Conservation (phyloP, 1,284 basidiomycete species). For the Sporisorium sorghi region DNA sequence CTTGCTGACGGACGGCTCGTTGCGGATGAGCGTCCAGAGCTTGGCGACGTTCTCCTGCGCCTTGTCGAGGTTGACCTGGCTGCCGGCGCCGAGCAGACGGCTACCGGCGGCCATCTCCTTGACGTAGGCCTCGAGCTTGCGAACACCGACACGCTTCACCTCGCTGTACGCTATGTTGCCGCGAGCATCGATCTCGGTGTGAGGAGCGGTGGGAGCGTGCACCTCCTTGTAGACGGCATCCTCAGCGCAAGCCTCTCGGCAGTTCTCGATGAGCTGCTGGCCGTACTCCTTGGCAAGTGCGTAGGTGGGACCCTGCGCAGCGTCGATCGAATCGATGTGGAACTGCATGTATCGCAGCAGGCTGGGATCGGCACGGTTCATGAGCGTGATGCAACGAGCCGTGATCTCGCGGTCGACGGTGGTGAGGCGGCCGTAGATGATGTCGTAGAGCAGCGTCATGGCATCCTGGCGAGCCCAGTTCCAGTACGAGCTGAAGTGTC, state of each 20-base stretch:
- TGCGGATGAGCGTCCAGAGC: constrained; percentile 96
- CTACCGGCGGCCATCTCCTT: constrained; percentile 98
- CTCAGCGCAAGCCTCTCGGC: constrained; percentile 82
- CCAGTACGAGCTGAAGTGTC: constrained; percentile 98
- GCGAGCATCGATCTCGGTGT: constrained; percentile 90
- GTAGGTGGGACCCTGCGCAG: constrained; percentile 84
- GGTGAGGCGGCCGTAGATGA: constrained; percentile 83
- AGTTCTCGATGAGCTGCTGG: constrained; percentile 94
- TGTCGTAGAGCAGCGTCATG: constrained; percentile 86
- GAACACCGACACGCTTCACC: constrained; percentile 91
- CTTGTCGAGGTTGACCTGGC: constrained; percentile 78
- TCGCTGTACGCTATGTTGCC: constrained; percentile 96
- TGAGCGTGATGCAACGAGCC: constrained; percentile 88
- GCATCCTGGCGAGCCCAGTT: constrained; percentile 99
- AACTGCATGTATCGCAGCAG: constrained; percentile 87
- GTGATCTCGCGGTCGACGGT: constrained; percentile 79
- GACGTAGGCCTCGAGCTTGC: constrained; percentile 97
- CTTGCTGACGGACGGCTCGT: constrained; percentile 93
- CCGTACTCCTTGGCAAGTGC: constrained; percentile 95
- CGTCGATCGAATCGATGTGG: constrained; percentile 85
- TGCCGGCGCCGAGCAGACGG: constrained; percentile 70
- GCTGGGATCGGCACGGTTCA: constrained; percentile 87
- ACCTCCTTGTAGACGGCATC: constrained; percentile 85
- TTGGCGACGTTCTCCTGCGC: constrained; percentile 95
- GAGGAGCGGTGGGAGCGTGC: constrained; percentile 84